Percentiles rank a stretch among this genome's conserved stretches.
Evolutionary conservation across 495 filamentous ascomycete genomes (phyloP).

Genomic region (Chaetomium fimeti): DNA sequence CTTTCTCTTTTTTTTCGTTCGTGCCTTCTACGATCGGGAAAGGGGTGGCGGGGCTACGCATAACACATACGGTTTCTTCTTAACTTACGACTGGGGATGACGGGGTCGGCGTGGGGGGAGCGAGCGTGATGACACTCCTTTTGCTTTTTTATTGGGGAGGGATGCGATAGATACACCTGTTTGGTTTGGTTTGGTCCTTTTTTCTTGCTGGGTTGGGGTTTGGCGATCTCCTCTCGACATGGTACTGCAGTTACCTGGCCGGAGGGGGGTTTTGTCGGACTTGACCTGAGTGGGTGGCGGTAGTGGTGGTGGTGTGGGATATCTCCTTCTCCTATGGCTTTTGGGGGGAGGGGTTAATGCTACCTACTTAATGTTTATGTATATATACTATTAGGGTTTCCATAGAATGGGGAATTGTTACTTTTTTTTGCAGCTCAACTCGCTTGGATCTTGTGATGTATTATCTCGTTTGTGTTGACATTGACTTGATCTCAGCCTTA

Average conservation of each 20-base stretch:
- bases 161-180: neutral
- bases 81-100: neutral
- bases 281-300: neutral
- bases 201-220: neutral
- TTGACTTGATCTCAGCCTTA: neutral
- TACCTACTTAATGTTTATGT: constrained; percentile 11
- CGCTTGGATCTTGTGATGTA: too few relatives aligned
- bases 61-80: neutral
- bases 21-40: neutral
- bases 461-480: neutral
- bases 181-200: neutral
- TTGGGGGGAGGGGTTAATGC: constrained; percentile 1
- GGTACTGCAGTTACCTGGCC: neutral
- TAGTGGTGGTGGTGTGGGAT: neutral
- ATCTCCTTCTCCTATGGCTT: neutral
- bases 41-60: neutral
- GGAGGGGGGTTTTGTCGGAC: neutral
- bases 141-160: neutral
- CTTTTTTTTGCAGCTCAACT: neutral
- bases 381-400: constrained; percentile 5
- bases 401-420: constrained; percentile 7
- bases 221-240: neutral
- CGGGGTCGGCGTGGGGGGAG: neutral
- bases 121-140: neutral
- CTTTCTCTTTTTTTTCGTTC: neutral